Conservation (phyloP, 495 filamentous ascomycete species). For the Aspergillus baeticus region DNA sequence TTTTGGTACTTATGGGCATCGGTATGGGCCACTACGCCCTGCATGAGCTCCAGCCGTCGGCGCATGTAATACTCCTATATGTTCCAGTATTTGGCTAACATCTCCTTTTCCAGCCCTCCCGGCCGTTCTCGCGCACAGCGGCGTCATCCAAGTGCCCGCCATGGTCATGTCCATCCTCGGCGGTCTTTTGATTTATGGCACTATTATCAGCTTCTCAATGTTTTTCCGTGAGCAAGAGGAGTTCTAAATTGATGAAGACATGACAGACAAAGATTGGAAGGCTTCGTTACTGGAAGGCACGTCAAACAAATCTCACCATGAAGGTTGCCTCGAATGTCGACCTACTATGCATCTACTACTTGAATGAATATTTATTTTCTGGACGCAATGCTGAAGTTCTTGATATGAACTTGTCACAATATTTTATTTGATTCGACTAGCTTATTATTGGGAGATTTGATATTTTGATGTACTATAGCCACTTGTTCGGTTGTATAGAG, state of each 20-base stretch:
- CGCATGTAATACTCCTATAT: too few species aligned
- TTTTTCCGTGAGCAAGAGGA: conserved; percentile 98
- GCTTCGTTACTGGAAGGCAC: background rate
- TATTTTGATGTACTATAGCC: conserved; percentile 24
- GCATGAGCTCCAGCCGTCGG: too few species aligned
- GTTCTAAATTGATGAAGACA: conserved; percentile 47
- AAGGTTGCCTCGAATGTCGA: background rate
- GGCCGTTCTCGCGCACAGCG: conserved; percentile 81
- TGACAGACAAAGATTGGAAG: background rate
- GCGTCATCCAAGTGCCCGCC: conserved; percentile 73
- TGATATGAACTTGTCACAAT: conserved; percentile 6
- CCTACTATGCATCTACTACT: background rate
- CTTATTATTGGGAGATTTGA: conserved; percentile 14
- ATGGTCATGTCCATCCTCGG: conserved; percentile 96
- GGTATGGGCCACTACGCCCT: conserved; percentile 58
- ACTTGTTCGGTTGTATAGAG: conserved; percentile 18
- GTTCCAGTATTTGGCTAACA: conserved; percentile 21
- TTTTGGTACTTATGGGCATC: conserved; percentile 96
- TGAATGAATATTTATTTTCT: conserved; percentile 11
- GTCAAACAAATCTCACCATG: too few species aligned
- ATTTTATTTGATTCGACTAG: conserved; percentile 10
- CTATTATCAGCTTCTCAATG: conserved; percentile 95
- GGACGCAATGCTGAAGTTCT: conserved; percentile 10
- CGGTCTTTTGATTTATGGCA: conserved; percentile 92
- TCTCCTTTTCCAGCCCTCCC: conserved; percentile 68